Conservation (phyloP, 169 alveolate genomes). For the Cryptosporidium ryanae region DNA sequence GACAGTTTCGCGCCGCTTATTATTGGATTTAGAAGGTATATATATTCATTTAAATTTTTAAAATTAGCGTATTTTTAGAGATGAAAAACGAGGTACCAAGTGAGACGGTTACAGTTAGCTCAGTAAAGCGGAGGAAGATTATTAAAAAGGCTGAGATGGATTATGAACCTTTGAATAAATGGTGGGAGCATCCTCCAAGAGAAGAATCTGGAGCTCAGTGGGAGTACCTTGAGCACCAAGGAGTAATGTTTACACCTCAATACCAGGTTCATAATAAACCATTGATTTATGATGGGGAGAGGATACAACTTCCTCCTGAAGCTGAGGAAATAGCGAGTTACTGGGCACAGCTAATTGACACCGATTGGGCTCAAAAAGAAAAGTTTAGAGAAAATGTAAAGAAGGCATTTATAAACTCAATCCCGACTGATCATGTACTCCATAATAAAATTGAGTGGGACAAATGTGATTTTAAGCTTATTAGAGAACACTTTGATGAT, state of each 20-base stretch:
- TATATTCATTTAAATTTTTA: too few relatives aligned
- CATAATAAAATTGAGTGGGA: conserved; percentile 76
- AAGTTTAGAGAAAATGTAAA: conserved; percentile 92
- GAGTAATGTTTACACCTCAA: conserved; percentile 90
- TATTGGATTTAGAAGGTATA: too few relatives aligned
- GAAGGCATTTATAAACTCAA: conserved; percentile 83
- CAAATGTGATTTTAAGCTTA: conserved; percentile 68
- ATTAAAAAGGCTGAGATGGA: conserved; percentile 70
- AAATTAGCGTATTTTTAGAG: too few relatives aligned
- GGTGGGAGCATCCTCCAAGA: conserved; percentile 88
- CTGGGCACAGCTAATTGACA: conserved; percentile 93
- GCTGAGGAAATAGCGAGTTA: conserved; percentile 98
- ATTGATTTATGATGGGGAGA: conserved; percentile 88
- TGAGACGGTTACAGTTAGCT: conserved; percentile 4
- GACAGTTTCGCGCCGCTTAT: too few relatives aligned
- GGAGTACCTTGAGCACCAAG: conserved; percentile 91
- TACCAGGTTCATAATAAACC: conserved; percentile 88
- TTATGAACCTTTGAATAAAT: conserved; percentile 86
- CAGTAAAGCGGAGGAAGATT: conserved; percentile 54
- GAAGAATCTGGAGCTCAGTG: conserved; percentile 81
- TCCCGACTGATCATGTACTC: conserved; percentile 83
- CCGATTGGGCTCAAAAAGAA: conserved; percentile 92
- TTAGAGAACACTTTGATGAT: conserved; percentile 30
- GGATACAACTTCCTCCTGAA: conserved; percentile 89
- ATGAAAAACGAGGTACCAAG: neutral